Conservation (phyloP, 768 basidiomycete species). For the Amanita rubescens region DNA sequence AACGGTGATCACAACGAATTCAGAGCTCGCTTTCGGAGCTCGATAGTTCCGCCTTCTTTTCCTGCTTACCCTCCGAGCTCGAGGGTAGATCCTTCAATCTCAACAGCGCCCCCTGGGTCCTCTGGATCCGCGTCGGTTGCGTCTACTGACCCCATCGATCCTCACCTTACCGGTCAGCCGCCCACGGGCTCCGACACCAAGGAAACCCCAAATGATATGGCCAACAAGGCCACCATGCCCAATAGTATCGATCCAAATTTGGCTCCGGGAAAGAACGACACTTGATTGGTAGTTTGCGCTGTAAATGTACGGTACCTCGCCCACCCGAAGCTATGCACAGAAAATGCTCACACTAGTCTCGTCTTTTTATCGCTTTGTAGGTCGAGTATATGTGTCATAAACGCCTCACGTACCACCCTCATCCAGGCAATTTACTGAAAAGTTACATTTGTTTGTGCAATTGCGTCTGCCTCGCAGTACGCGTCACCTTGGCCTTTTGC, state of each 20-base stretch:
- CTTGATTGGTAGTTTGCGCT: background rate
- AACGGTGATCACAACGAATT: constrained; percentile 10
- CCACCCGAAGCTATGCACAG: background rate
- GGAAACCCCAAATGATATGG: background rate
- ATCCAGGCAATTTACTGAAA: background rate
- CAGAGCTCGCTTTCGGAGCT: constrained; percentile 7
- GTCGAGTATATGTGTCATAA: background rate
- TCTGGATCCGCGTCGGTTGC: background rate
- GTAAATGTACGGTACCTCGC: background rate
- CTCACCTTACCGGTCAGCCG: constrained; percentile 3
- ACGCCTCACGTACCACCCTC: background rate
- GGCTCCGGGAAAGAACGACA: constrained; percentile 1
- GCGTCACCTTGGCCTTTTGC: background rate
- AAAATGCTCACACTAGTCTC: background rate
- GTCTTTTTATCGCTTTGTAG: background rate
- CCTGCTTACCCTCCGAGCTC: constrained; percentile 1
- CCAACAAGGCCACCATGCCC: background rate
- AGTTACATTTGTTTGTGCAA: background rate
- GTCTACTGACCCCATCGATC: constrained; percentile 4
- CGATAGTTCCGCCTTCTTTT: constrained; percentile 5
- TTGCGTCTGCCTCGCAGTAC: background rate
- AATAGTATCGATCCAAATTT: background rate
- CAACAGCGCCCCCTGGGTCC: background rate
- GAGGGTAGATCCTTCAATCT: background rate
- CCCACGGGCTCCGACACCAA: background rate